Evolutionary conservation across 2,329 filamentous ascomycete genomes (phyloP).

Genomic region (Trichoderma sp.): DNA sequence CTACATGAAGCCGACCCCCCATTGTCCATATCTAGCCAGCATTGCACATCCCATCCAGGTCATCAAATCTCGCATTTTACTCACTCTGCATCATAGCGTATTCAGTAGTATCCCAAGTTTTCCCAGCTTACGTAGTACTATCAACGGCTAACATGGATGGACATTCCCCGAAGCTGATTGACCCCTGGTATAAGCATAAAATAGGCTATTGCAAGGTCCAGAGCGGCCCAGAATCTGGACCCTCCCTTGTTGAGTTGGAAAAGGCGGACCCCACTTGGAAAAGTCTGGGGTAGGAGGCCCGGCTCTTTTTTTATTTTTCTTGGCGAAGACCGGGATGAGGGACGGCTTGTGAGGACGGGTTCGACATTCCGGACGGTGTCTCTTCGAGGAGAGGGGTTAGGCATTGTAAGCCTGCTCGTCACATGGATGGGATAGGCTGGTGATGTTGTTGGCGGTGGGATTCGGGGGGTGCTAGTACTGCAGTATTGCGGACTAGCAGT

Average conservation of each 20-base stretch:
- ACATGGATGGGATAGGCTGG: not conserved
- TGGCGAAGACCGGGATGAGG: not conserved
- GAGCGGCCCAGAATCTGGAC: not conserved
- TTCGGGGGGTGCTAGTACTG: not conserved
- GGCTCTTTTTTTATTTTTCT: not conserved
- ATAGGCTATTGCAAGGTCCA: not conserved
- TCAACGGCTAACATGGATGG: not conserved
- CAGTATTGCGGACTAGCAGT: not conserved
- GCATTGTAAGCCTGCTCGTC: not conserved
- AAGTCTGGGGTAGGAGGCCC: not conserved
- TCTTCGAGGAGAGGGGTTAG: too few relatives aligned
- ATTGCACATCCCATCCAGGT: not conserved
- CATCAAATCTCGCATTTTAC: not conserved
- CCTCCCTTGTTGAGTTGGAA: not conserved
- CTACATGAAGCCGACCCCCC: not conserved
- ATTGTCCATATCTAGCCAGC: not conserved
- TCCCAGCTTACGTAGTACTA: not conserved
- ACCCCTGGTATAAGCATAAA: constrained; percentile 10
- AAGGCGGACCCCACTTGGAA: not conserved
- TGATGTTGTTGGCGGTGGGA: not conserved
- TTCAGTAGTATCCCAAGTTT: too few relatives aligned
- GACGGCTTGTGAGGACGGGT: not conserved
- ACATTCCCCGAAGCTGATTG: not conserved
- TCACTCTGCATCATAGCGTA: not conserved
- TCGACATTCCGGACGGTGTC: not conserved